These are phyloP conservation scores for Striga hermonthica DNA, from an alignment of 305 asterid species.

Conservation along the genomic window DNA sequence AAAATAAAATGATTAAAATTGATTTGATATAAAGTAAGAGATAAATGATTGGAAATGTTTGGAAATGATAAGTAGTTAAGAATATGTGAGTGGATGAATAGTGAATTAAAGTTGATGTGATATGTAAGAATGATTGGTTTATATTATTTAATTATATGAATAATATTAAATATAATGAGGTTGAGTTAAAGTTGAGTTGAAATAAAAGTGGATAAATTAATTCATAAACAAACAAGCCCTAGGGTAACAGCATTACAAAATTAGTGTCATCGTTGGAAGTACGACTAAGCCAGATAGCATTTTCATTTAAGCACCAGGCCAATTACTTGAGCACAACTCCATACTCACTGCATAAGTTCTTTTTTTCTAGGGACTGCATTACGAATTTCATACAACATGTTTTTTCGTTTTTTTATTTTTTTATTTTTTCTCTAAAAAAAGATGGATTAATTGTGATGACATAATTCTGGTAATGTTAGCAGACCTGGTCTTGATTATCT, in stretches of 20 bases:
- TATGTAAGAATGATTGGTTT: no score
- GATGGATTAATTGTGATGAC: background rate
- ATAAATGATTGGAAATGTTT: no score
- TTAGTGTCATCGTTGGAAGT: background rate
- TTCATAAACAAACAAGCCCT: no score
- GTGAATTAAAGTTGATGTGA: no score
- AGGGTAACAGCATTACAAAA: background rate
- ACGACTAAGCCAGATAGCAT: background rate
- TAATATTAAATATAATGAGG: no score
- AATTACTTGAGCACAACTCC: background rate
- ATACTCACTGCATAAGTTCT: background rate
- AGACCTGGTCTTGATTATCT: background rate
- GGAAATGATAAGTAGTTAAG: no score
- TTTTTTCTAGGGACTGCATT: conserved; percentile 9
- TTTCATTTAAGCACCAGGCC: background rate
- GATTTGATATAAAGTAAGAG: no score
- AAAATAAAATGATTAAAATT: no score
- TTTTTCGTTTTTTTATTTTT: background rate
- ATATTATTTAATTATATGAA: no score
- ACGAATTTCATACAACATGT: background rate
- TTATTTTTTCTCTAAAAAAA: background rate
- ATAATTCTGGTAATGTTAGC: background rate
- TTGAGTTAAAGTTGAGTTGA: no score
- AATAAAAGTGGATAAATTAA: no score
- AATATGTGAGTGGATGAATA: no score